Evolutionary conservation across 768 basidiomycete species (phyloP), one percentile per base, ranked within the genome.

Genomic region (Leccinellum rugosiceps): DNA sequence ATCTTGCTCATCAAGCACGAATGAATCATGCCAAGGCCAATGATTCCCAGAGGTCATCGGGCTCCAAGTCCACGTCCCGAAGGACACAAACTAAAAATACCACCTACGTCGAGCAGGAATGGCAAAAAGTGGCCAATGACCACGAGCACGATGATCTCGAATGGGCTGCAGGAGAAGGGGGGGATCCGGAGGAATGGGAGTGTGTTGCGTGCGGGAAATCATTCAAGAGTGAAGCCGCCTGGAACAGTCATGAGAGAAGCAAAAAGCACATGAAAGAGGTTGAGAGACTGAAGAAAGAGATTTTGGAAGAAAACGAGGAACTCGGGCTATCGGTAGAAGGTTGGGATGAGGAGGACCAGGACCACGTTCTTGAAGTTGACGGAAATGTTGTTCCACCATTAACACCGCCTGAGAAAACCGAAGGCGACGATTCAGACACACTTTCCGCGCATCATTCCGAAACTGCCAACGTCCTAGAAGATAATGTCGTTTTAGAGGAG

Each of bases 211-310:
- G 97, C 65, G 79, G 82, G 28, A 98, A 97, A 76, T 79, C 81
- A 1, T 98, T 98, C 69, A 77, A 87, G 66, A 94, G 88, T 61
- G 94, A 98, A 64, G 91, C 92, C 0, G 92, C 94, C 5, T 99
- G 95, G 95, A 80, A 87, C 63, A 98, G 94, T 70, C 97, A 98
- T 61, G 97, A 98, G 71, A 79, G 94, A 62, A 97, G 94, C 71
- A 90, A 90, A 74, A 97, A 94, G 72, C 97, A 99, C 66, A 68
- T 90, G 68, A 92, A 88, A 72, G 91, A 94, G 60, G 84, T 98
- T 13, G 91, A 92, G 66, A 78, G 77, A 61, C 67, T 99, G 57
- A 84, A 83, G 70, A 77, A 78, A 63, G 83, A 90, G 65, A 97
- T 99, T 90, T 68, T 77, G 62, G 74, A 76, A 55, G 92, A 98